Evolutionary conservation across 2,329 filamentous ascomycete genomes (phyloP).

Genomic region (Sphaerulina musiva): DNA sequence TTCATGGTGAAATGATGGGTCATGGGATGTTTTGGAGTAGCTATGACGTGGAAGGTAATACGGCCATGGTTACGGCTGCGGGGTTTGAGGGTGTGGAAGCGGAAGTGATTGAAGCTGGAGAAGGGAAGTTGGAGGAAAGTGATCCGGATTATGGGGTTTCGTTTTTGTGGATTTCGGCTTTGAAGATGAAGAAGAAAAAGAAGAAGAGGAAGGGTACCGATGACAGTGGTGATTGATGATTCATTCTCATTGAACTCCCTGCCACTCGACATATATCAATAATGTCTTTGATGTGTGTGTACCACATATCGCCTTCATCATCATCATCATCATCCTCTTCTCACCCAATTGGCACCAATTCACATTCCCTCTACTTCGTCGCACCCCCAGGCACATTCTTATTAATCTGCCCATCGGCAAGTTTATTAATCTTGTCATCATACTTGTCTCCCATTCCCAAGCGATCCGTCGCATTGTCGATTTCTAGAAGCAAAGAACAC

Average conservation of each 20-base stretch:
- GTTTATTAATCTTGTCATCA: constrained; percentile 26
- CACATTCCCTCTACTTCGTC: background rate
- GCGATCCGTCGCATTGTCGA: constrained; percentile 21
- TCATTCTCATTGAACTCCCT: background rate
- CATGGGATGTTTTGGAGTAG: constrained; percentile 28
- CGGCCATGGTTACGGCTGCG: constrained; percentile 33
- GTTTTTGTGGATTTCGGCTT: constrained; percentile 25
- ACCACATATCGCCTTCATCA: background rate
- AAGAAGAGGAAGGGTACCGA: background rate
- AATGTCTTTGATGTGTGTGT: background rate
- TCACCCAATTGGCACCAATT: no score
- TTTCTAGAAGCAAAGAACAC: background rate
- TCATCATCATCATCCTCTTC: background rate
- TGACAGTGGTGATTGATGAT: background rate
- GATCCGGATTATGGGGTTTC: constrained; percentile 25
- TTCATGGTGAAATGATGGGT: constrained; percentile 26
- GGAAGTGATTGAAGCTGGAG: constrained; percentile 19
- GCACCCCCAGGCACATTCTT: constrained; percentile 22
- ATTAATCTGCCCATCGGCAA: constrained; percentile 23
- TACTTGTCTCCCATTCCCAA: constrained; percentile 23
- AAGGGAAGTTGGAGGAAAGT: constrained; percentile 18
- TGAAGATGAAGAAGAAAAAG: constrained; percentile 10
- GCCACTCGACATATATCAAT: no score
- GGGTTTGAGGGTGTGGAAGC: constrained; percentile 31
- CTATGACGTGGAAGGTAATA: constrained; percentile 30